Conservation (phyloP, 208 protist species). For the Baffinella frigidus region DNA sequence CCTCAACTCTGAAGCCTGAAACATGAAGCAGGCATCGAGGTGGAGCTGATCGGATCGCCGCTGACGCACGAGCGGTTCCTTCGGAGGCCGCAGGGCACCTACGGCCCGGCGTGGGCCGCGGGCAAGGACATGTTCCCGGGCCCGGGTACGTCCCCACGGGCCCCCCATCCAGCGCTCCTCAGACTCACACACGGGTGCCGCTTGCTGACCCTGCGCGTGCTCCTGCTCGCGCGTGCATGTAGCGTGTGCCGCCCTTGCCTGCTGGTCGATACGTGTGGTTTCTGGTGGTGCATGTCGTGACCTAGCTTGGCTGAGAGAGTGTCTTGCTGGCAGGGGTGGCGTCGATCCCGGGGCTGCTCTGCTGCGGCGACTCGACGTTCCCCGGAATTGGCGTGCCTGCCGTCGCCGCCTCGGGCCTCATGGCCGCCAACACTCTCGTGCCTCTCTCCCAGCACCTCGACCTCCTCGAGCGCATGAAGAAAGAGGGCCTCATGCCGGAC, state of each 20-base stretch:
- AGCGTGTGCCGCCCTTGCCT: no score
- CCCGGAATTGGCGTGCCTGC: constrained; percentile 67
- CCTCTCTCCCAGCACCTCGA: not conserved
- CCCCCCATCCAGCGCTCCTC: no score
- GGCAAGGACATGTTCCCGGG: constrained; percentile 55
- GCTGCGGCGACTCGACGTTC: constrained; percentile 54
- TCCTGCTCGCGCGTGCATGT: no score
- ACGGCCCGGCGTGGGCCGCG: constrained; percentile 51
- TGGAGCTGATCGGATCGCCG: constrained; percentile 62
- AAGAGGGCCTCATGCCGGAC: not conserved
- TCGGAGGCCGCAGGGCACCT: constrained; percentile 45
- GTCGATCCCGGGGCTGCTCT: not conserved
- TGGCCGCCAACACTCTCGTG: constrained; percentile 50
- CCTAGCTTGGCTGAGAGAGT: no score
- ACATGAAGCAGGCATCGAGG: no score
- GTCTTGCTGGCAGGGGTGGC: not conserved
- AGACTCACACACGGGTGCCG: no score
- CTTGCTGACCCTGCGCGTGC: no score
- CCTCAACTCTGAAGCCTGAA: no score
- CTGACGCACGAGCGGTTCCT: constrained; percentile 69
- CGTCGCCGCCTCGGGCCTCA: constrained; percentile 5
- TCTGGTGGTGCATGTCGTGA: no score
- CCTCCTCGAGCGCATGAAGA: constrained; percentile 58
- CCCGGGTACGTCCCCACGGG: not conserved
- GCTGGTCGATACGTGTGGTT: no score